phyloP scores from a whole-genome alignment of 192 early-diverging fungal genomes.

The Dissophora globulifera region DNA sequence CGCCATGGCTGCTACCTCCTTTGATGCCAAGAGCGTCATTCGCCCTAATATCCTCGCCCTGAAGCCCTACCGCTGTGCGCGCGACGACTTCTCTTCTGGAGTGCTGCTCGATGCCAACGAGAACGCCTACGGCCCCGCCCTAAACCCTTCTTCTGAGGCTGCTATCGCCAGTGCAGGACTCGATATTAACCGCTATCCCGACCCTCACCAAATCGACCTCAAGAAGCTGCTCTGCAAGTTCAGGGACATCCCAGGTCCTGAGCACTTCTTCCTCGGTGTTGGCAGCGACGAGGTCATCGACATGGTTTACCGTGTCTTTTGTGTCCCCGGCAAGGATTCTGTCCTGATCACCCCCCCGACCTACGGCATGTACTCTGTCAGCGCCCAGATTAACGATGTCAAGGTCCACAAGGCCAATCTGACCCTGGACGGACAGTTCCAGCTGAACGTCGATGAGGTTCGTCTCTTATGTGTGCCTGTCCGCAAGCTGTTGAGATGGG shows the following conservation, averaged over 20 bases:
- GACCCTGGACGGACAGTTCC: constrained; percentile 72
- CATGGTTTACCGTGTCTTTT: constrained; percentile 86
- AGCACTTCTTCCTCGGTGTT: constrained; percentile 94
- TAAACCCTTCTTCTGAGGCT: constrained; percentile 40
- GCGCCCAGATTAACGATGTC: constrained; percentile 95
- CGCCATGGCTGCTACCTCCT: constrained; percentile 55
- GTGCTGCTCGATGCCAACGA: constrained; percentile 99
- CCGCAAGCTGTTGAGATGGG: no score
- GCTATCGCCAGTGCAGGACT: constrained; percentile 33
- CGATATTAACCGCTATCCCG: constrained; percentile 94
- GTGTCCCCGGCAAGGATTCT: constrained; percentile 90
- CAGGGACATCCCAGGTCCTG: constrained; percentile 69
- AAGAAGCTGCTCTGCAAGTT: constrained; percentile 83
- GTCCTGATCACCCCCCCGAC: constrained; percentile 97
- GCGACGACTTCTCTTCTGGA: constrained; percentile 95
- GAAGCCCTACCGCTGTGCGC: constrained; percentile 96
- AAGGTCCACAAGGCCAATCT: constrained; percentile 87
- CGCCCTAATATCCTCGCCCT: constrained; percentile 86
- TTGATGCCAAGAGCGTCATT: constrained; percentile 69
- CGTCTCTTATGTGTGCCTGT: no score
- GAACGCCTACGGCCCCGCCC: constrained; percentile 87
- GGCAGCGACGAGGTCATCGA: constrained; percentile 98
- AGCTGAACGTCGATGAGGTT: constrained; percentile 72
- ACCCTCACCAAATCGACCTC: constrained; percentile 87
- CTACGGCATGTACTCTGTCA: constrained; percentile 98